A percentile compares a stretch with the other conserved stretches of the same genome.
These are phyloP conservation scores for Phlebiopsis gigantea DNA, from an alignment of 768 basidiomycete genomes.

Conservation along the genomic window DNA sequence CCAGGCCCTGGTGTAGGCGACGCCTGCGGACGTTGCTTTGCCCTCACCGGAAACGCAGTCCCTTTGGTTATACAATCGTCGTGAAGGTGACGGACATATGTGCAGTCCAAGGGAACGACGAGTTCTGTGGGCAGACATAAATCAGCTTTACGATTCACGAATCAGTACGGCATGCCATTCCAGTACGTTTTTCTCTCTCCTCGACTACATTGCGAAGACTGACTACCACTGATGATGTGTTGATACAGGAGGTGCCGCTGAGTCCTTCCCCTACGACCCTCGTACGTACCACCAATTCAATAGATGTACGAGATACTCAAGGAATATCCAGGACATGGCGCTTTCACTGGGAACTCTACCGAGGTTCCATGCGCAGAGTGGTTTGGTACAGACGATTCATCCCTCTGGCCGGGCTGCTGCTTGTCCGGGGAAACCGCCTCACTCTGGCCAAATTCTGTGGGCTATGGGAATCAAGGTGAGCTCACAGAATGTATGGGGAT, in stretches of 20 bases:
- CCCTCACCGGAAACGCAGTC: constrained; percentile 43
- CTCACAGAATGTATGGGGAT: no score
- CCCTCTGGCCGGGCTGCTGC: background rate
- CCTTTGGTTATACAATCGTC: constrained; percentile 47
- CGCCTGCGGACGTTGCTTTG: constrained; percentile 59
- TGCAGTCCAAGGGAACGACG: constrained; percentile 42
- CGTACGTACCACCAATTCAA: background rate
- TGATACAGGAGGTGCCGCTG: background rate
- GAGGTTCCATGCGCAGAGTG: background rate
- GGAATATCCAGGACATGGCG: background rate
- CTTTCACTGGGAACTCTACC: background rate
- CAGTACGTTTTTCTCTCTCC: no score
- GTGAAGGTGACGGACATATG: constrained; percentile 45
- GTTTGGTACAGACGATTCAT: background rate
- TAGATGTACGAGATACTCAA: no score
- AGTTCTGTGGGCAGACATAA: constrained; percentile 50
- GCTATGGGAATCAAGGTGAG: background rate
- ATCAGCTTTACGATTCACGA: constrained; percentile 37
- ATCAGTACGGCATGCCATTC: constrained; percentile 39
- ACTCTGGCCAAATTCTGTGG: background rate
- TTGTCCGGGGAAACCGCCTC: background rate
- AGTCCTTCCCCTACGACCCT: background rate
- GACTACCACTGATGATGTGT: background rate
- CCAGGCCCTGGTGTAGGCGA: constrained; percentile 50
- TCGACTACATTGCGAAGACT: no score